These are phyloP conservation scores for Colletotrichum graminicola DNA, from an alignment of 2,329 filamentous ascomycete genomes.

Conservation along the genomic window DNA sequence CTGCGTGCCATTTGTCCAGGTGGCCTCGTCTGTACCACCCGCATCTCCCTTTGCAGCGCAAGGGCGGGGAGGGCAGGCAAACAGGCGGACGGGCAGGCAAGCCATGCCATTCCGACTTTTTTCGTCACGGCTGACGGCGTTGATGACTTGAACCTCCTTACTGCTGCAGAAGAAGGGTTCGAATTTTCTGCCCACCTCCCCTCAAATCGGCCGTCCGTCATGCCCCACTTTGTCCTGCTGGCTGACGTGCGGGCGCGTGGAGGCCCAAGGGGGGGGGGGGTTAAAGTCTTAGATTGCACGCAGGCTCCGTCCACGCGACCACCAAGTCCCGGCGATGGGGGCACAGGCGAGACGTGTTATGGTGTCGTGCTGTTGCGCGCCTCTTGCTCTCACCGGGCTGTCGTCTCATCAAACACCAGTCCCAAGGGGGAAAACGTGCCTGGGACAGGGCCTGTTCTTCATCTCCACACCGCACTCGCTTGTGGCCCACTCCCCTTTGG, in stretches of 20 bases:
- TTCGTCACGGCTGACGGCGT: constrained; percentile 25
- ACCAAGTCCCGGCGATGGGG: constrained; percentile 3
- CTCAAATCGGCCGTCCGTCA: background rate
- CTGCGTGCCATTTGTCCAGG: constrained; percentile 16
- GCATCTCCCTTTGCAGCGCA: constrained; percentile 19
- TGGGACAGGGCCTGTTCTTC: constrained; percentile 34
- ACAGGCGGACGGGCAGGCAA: background rate
- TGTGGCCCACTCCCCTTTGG: constrained; percentile 28
- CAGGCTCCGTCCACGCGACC: constrained; percentile 10
- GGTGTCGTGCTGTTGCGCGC: constrained; percentile 18
- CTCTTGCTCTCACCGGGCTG: constrained; percentile 28
- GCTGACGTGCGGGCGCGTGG: constrained; percentile 38
- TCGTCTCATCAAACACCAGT: constrained; percentile 40
- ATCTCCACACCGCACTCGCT: constrained; percentile 39
- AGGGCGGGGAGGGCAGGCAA: background rate
- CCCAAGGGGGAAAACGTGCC: constrained; percentile 32
- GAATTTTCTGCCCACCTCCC: constrained; percentile 3
- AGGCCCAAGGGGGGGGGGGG: constrained; percentile 36
- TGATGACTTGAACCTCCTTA: constrained; percentile 23
- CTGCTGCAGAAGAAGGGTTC: constrained; percentile 29
- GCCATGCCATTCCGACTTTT: constrained; percentile 7
- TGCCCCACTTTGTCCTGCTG: constrained; percentile 19
- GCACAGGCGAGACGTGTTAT: background rate
- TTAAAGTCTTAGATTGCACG: constrained; percentile 34
- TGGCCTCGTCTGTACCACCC: constrained; percentile 6